These are phyloP conservation scores for Corallochytrium limacisporum DNA, from an alignment of 78 protist genomes.

Conservation along the genomic window DNA sequence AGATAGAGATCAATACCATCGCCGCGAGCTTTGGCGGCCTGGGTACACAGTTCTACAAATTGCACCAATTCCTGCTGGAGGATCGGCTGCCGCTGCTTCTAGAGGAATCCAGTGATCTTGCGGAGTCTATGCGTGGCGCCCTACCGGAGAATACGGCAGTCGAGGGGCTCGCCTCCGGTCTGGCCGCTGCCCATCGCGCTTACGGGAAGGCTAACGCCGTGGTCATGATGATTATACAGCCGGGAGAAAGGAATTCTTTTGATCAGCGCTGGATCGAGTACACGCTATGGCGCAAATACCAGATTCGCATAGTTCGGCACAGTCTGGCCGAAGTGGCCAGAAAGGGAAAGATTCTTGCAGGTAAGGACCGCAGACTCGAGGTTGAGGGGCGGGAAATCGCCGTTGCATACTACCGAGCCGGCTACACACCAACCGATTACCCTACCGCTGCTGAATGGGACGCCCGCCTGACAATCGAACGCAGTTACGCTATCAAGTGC, in stretches of 20 bases:
- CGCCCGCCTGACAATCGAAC: slow-evolving; percentile 55
- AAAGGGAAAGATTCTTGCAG: background rate
- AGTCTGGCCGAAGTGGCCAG: slow-evolving; percentile 23
- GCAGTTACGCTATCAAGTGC: slow-evolving; percentile 61
- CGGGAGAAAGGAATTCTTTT: slow-evolving; percentile 44
- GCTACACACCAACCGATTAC: slow-evolving; percentile 77
- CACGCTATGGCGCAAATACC: slow-evolving; percentile 14
- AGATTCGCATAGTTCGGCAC: slow-evolving; percentile 18
- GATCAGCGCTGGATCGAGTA: slow-evolving; percentile 57
- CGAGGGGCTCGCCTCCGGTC: slow-evolving; percentile 1
- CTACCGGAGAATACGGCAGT: slow-evolving; percentile 30
- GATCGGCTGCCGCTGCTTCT: background rate
- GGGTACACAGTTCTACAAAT: background rate
- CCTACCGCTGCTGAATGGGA: slow-evolving; percentile 60
- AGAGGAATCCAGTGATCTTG: background rate
- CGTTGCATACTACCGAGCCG: slow-evolving; percentile 77
- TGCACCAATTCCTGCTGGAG: slow-evolving; percentile 38
- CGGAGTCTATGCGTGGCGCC: background rate
- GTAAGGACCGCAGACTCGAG: background rate
- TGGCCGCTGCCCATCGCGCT: slow-evolving; percentile 18
- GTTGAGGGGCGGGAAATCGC: slow-evolving; percentile 27
- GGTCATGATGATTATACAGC: slow-evolving; percentile 52
- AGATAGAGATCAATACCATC: slow-evolving; percentile 87
- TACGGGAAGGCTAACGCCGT: slow-evolving; percentile 5
- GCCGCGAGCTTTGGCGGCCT: slow-evolving; percentile 59